These are phyloP conservation scores for Fraxinus quadrangulata DNA, from an alignment of 257 asterid species.

Conservation along the genomic window DNA sequence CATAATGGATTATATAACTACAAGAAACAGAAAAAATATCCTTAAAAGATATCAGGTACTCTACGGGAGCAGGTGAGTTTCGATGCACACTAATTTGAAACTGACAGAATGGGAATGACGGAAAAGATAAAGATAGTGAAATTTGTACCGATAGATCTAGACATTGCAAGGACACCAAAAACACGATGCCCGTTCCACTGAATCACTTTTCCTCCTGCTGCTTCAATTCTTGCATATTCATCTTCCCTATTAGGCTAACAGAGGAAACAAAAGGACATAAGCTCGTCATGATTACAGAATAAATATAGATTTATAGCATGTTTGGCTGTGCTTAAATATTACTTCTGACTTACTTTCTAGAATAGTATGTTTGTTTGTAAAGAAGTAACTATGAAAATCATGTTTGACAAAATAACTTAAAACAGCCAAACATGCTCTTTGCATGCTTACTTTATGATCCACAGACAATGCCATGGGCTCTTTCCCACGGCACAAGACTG, in stretches of 20 bases:
- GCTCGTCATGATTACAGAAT: neutral
- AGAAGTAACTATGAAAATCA: constrained; percentile 6
- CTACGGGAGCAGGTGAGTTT: neutral
- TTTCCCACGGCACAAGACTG: constrained; percentile 90
- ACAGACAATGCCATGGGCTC: constrained; percentile 72
- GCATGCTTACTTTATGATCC: constrained; percentile 75
- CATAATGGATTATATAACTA: neutral
- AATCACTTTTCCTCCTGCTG: constrained; percentile 97
- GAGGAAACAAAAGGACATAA: constrained; percentile 24
- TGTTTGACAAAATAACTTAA: neutral
- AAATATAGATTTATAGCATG: neutral
- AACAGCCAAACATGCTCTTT: neutral
- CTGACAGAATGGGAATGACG: constrained; percentile 7
- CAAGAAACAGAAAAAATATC: neutral
- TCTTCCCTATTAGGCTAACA: constrained; percentile 89
- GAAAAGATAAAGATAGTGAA: constrained; percentile 4
- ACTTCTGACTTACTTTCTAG: neutral
- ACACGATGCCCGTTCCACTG: constrained; percentile 99
- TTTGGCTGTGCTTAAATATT: neutral
- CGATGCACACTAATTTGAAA: constrained; percentile 1
- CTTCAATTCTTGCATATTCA: constrained; percentile 89
- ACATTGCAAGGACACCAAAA: constrained; percentile 97
- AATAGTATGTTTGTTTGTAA: neutral
- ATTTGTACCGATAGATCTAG: constrained; percentile 87
- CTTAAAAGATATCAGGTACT: neutral